Percentiles rank a stretch among this genome's conserved stretches.
These are phyloP conservation scores for Holtermannia corniformis DNA, from an alignment of 768 basidiomycete genomes.

Conservation along the genomic window DNA sequence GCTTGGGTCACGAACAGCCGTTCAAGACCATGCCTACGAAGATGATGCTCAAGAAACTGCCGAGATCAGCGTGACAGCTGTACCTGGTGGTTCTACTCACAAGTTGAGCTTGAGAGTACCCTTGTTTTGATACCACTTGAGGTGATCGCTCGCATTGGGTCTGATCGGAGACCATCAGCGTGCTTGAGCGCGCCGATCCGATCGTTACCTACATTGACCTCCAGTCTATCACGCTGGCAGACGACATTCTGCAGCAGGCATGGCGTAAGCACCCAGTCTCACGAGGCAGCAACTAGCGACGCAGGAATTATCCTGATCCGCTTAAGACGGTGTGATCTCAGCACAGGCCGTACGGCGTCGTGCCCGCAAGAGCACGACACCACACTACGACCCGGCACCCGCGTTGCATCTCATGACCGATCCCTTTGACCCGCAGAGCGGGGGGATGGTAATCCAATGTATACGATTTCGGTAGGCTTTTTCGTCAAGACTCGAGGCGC, in stretches of 20 bases:
- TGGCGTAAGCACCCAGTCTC: conserved; percentile 20
- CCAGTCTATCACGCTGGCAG: conserved; percentile 20
- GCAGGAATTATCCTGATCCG: conserved; percentile 44
- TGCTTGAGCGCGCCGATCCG: neutral
- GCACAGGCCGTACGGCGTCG: conserved; percentile 12
- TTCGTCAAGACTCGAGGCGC: no score
- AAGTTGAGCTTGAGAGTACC: conserved; percentile 42
- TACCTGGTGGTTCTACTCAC: conserved; percentile 16
- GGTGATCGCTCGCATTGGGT: conserved; percentile 38
- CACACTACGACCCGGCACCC: conserved; percentile 12
- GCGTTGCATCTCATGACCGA: conserved; percentile 18
- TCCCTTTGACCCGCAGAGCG: no score
- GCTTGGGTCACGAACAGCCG: conserved; percentile 29
- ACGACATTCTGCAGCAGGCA: neutral
- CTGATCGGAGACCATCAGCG: conserved; percentile 16
- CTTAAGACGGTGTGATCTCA: conserved; percentile 44
- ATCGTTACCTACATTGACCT: conserved; percentile 25
- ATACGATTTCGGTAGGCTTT: no score
- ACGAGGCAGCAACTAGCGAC: conserved; percentile 37
- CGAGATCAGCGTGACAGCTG: neutral
- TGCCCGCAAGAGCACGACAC: neutral
- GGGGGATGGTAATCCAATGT: no score
- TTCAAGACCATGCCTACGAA: conserved; percentile 42
- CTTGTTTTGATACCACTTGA: conserved; percentile 39
- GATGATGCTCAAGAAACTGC: conserved; percentile 41